Evolutionary conservation across 2,329 filamentous ascomycete species (phyloP), one percentile per base, ranked within the genome.

Genomic region (Hymenoscyphus albidus): DNA sequence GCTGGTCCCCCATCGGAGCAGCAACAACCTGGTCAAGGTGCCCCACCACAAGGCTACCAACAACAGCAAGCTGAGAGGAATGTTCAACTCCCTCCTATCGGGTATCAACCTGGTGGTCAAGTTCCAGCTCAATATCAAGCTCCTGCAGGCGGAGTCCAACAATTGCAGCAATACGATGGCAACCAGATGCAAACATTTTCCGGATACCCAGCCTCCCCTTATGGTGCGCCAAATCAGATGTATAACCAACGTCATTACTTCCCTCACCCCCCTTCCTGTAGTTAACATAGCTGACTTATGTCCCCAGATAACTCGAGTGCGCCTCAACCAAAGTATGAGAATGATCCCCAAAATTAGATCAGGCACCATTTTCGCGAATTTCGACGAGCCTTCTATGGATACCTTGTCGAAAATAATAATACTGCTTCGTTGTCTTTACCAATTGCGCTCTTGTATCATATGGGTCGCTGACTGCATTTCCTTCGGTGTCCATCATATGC

Each of bases 41-140:
- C 78, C 60, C 88, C 78, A 74, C 83, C 70, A 59, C 82, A 70
- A 58, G 75, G 78, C 42, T 82, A 83, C 64, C 79, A 80, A 68
- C 79, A 78, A 68, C 78, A 76, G 68, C 82, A 84, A 58, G 82
- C 44, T 51, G 42, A 40, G 51, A 83, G 88, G 55, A 74, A 79
- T 18, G 82, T 85, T 64, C 90, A 92, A 73, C 80, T 93, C 38
- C 90, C 90, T 57, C 90, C 90, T 1, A 91, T 93, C 73, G 88
- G 88, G 13, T 93, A 92, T 72, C 85, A 89, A 73, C 81, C 85
- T 38, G 80, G 83, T 58, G 79, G 80, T 62, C 81, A 84, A 70
- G 80, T 82, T 27, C 80, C 82, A 75, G 81, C 77, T 65, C 87
- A 89, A 71, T 92, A 92, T 72, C 84, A 87, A 51, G 82, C 85